Evolutionary conservation across 345 rosid genomes (phyloP), one percentile per base, ranked within the genome.

Genomic region (Populus tremula): DNA sequence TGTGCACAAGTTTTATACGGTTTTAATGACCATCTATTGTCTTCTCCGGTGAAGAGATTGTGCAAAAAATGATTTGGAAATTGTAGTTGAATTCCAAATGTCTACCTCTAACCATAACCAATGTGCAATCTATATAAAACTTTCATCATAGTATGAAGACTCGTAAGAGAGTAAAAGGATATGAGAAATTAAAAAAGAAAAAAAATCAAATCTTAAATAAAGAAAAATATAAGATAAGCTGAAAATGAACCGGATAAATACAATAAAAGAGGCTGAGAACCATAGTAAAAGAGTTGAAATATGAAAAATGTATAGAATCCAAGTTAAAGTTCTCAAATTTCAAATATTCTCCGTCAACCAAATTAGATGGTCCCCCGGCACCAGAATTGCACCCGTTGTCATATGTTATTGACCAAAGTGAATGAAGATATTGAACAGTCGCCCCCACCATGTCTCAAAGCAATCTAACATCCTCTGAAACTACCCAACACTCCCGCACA

Each of bases 401-500:
- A 69, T 75, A 35, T n/a, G 70, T 31, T 74, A 66, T 80, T 75
- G 77, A 80, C 76, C 71, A 82, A 62, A 76, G 56, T 77, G 41
- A 75, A 56, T 67, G 49, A 45, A 33, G 76, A 63, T 74, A 77
- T 68, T 56, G 75, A 82, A 75, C 69, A 64, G 77, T 75, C 38
- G 33, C 63, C 80, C 82, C 82, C 78, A 50, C 83, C n/a, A 35
- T 79, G 79, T 68, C 75, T 59, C 72, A 20, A 70, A 49, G 62
- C 76, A 31, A 59, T 79, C 81, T 73, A 65, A 70, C 82, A 81
- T 72, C 62, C 61, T 10, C 63, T 65, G 70, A 73, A 70, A 47
- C 78, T 73, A 74, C 74, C 81, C 65, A 33, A 2, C 50, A 31
- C 67, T 50, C 43, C 50, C 67, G 31, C 73, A 39, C 78, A 73